These are phyloP conservation scores for Bertia moriformis DNA, from an alignment of 2,329 filamentous ascomycete species.

Conservation along the genomic window DNA sequence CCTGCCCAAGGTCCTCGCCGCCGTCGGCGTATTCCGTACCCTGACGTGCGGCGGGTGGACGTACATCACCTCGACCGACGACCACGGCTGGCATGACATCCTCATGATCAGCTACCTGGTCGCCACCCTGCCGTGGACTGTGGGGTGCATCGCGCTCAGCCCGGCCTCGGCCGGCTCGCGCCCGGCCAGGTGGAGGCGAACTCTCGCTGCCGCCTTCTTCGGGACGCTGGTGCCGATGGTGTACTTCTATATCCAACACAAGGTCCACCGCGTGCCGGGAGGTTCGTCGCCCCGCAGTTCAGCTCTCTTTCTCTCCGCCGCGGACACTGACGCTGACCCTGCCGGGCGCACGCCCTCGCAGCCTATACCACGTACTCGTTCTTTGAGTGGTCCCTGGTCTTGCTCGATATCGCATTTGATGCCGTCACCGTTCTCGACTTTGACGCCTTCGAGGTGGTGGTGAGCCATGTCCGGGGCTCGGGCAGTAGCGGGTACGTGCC, in stretches of 20 bases:
- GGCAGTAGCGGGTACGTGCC: too few species aligned
- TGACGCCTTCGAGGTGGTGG: constrained; percentile 68
- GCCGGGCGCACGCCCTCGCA: too few species aligned
- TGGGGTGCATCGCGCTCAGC: constrained; percentile 77
- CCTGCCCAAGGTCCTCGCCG: constrained; percentile 68
- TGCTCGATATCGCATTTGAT: constrained; percentile 93
- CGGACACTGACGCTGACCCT: too few species aligned
- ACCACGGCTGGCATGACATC: constrained; percentile 97
- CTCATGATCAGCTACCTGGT: constrained; percentile 98
- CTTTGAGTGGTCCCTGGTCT: constrained; percentile 90
- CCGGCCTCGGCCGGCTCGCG: too few species aligned
- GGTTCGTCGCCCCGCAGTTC: constrained; percentile 40
- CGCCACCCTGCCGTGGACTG: constrained; percentile 85
- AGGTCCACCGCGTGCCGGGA: constrained; percentile 83
- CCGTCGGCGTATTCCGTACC: constrained; percentile 72
- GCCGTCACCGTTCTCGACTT: constrained; percentile 90
- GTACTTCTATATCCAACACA: constrained; percentile 98
- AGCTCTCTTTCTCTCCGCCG: constrained; percentile 2
- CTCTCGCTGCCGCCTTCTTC: constrained; percentile 72
- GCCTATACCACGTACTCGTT: constrained; percentile 96
- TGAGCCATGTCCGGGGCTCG: constrained; percentile 76
- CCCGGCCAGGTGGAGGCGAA: constrained; percentile 79
- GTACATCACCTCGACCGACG: constrained; percentile 93
- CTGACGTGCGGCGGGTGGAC: constrained; percentile 96
- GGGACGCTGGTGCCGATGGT: constrained; percentile 77